Percentiles rank a stretch among this genome's conserved stretches.
Conservation (phyloP, 140 eudicot genomes). For the Ambrosia hybrid region DNA sequence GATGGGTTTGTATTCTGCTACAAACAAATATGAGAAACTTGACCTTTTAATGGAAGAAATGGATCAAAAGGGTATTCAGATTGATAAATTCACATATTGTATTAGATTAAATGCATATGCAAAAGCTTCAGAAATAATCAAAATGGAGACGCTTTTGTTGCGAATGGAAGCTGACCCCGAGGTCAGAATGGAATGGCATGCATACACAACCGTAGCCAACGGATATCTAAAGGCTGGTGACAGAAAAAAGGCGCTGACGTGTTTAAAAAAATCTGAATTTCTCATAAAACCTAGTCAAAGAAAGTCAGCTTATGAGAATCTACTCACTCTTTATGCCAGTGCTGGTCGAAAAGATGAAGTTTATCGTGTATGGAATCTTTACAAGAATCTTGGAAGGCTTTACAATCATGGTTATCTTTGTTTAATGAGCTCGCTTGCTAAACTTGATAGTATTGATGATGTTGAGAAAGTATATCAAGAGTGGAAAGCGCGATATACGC, state of each 20-base stretch:
- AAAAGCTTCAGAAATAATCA: slow-evolving; percentile 33
- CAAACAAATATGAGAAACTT: slow-evolving; percentile 36
- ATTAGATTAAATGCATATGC: slow-evolving; percentile 48
- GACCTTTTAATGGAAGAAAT: slow-evolving; percentile 50
- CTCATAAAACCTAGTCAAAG: slow-evolving; percentile 27
- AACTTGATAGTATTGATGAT: slow-evolving; percentile 57
- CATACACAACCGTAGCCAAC: slow-evolving; percentile 51
- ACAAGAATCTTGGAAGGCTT: slow-evolving; percentile 35
- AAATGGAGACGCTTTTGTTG: slow-evolving; percentile 56
- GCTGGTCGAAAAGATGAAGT: slow-evolving; percentile 48
- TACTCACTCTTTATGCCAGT: slow-evolving; percentile 50
- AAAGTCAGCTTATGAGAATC: slow-evolving; percentile 35
- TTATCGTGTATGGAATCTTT: slow-evolving; percentile 54
- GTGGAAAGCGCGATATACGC: slow-evolving; percentile 29
- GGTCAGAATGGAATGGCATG: slow-evolving; percentile 40
- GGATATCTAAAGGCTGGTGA: slow-evolving; percentile 50
- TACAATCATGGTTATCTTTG: slow-evolving; percentile 42
- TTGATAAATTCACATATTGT: slow-evolving; percentile 39
- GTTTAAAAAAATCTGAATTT: slow-evolving; percentile 49
- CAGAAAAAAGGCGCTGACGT: slow-evolving; percentile 36
- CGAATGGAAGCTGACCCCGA: slow-evolving; percentile 61
- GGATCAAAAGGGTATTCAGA: slow-evolving; percentile 47
- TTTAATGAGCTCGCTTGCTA: slow-evolving; percentile 54
- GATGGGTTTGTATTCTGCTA: slow-evolving; percentile 48
- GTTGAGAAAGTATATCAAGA: slow-evolving; percentile 50